Evolutionary conservation across 371 early-diverging fungal genomes (phyloP), one percentile per base, ranked within the genome.

Genomic region (Mucor mucedo): DNA sequence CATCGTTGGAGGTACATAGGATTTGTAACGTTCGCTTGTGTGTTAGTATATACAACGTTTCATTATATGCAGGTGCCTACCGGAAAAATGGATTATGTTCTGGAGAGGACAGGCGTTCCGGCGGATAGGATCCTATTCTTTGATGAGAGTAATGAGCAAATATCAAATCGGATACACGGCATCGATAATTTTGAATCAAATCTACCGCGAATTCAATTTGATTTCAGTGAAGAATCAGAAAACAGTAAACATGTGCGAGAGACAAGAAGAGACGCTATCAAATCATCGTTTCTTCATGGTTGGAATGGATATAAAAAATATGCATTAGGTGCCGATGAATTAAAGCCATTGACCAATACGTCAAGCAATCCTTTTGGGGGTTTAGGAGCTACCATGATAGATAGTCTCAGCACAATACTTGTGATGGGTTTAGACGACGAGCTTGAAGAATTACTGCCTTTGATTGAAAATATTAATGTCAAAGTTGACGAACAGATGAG

Each of bases 401-500:
- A 97, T 68, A 65, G 91, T 14, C 78, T 97, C 13, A 92, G 93
- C 62, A 95, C 96, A 1, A 68, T 93, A 54, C 75, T 78, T 35
- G 75, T 97, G 30, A 90, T 96, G 92, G 91, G 84, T 11, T 68
- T 93, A 56, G 67, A 79, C 14, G 79, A 85, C 3, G 93, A 92
- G 65, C 91, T 90, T 64, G 69, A 75, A 13, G 83, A 78, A 40
- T 87, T 91, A 7, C 64, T 87, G 47, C 75, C 78, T 7, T 80
- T 76, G 63, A 82, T 95, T 21, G 63, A 39, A 5, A 65, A 78
- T 8, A 78, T 89, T 49, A 66, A 81, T 27, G 85, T 86, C 62
- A 55, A 61, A 6, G 42, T 65, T 9, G 62, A 77, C 29, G 60
- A 60, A 8, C 77, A 83, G 33, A 82, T 92, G 11, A 86, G 80